Base-by-base conservation (phyloP, 345 rosid species). In the Syzygium aqueum region DNA sequence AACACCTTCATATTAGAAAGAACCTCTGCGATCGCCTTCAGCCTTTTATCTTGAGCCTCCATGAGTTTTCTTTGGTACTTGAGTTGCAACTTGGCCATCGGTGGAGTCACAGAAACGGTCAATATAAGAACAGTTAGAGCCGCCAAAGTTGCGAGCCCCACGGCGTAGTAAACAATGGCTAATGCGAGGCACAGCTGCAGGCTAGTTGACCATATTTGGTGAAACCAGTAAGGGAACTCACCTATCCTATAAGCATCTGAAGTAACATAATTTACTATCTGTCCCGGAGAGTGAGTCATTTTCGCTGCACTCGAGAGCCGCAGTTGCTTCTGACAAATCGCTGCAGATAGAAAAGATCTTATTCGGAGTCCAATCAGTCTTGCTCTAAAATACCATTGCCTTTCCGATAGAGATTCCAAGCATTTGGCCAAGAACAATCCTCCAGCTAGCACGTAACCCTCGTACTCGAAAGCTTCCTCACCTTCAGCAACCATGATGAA, bases 231-330 rank as follows among this genome's bases (percentile, higher is more conserved):
- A 4, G 94, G 91, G 78, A 91, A 92, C 77, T 93, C 95, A 0
- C 94, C 94, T 6, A 93, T 87, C 86, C 86, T 84, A 27, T 89
- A 88, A n/a, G 94, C 94, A 87, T 94, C 96, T 3, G 88, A 88
- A 0, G 87, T 92, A 56, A 91, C 91, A 85, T 90, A 91, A 83
- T 84, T 91, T 53, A 92, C 91, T 5, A 93, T 91, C 89, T 90
- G 88, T 8, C 94, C 93, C 0, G 89, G 73, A 84, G 93, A 91
- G 85, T 91, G 94, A 51, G 80, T 78, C 86, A 57, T 30, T 78
- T 88, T 90, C 0, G 92, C 88, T 16, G 90, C 88, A 83, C 77
- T 91, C 6, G 93, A 94, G 22, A 94, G 87, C 16, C 86, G 25
- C 11, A 93, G 86, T 57, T 93, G 93, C 91, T 94, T 94, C 85